Evolutionary conservation across 2,329 filamentous ascomycete genomes (phyloP).

Genomic region (Trichoderma lentiforme): DNA sequence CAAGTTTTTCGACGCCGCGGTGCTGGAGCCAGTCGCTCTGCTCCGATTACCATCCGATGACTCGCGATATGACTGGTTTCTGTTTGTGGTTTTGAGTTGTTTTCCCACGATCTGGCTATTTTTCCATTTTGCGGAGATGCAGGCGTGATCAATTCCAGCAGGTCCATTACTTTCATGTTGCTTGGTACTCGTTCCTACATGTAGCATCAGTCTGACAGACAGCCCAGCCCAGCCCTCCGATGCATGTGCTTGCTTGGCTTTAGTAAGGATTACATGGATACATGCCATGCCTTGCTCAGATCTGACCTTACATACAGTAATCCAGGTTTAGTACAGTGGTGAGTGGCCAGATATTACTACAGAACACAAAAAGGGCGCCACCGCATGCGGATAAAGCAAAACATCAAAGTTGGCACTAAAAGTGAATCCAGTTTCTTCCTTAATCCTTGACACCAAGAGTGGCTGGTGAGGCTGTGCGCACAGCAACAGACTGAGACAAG

Average conservation of each 20-base stretch:
- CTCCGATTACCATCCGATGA: constrained; percentile 19
- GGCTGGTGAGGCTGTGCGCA: neutral
- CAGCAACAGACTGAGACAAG: neutral
- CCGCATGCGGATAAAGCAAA: neutral
- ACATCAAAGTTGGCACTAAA: neutral
- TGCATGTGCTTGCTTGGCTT: neutral
- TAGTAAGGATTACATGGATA: neutral
- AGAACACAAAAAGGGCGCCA: neutral
- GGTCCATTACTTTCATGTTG: neutral
- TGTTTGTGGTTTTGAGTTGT: neutral
- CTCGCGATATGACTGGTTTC: constrained; percentile 13
- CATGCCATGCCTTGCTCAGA: neutral
- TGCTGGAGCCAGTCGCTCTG: constrained; percentile 11
- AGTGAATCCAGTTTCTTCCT: neutral
- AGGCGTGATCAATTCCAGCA: neutral
- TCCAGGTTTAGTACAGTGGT: neutral
- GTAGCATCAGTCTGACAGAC: neutral
- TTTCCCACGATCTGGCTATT: neutral
- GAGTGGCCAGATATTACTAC: neutral
- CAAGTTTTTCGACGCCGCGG: neutral
- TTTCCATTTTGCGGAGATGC: neutral
- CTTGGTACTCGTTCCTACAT: neutral
- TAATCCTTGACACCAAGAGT: neutral
- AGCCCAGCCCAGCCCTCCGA: neutral
- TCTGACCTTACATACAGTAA: neutral